Evolutionary conservation across 345 rosid species (phyloP).

Genomic region (Gossypium stocksii): DNA sequence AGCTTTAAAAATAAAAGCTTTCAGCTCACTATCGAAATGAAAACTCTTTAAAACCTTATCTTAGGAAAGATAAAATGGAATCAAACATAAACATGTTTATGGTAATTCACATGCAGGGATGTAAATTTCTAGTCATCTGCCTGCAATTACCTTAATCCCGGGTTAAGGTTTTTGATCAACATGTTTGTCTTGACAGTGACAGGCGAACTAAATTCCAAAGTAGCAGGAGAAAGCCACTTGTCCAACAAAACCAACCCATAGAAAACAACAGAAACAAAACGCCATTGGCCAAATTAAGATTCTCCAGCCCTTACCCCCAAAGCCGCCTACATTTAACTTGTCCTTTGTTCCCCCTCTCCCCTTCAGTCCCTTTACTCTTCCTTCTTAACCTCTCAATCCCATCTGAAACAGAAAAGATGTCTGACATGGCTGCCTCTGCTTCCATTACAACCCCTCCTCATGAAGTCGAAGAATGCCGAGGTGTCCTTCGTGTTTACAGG

Average conservation of each 20-base stretch:
- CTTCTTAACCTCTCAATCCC: constrained; percentile 1
- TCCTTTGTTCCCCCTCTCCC: background rate
- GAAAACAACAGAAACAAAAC: background rate
- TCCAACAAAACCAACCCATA: background rate
- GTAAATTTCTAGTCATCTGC: no score
- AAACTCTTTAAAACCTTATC: no score
- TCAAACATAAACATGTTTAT: no score
- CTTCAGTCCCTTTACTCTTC: background rate
- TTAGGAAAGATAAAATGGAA: no score
- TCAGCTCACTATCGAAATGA: no score
- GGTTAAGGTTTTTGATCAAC: no score
- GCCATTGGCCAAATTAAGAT: background rate
- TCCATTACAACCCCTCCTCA: constrained; percentile 1
- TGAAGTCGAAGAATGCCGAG: constrained; percentile 58
- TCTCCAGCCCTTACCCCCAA: background rate
- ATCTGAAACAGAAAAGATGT: background rate
- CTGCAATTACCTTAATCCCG: no score
- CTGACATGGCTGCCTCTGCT: background rate
- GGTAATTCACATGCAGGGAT: no score
- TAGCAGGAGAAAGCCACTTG: background rate
- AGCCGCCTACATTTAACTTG: constrained; percentile 8
- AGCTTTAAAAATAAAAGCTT: no score
- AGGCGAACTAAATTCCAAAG: background rate
- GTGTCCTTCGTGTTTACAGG: constrained; percentile 54
- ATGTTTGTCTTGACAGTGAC: background rate